Conservation (phyloP, 495 filamentous ascomycete genomes). For the Hypoxylon crocopeplum region DNA sequence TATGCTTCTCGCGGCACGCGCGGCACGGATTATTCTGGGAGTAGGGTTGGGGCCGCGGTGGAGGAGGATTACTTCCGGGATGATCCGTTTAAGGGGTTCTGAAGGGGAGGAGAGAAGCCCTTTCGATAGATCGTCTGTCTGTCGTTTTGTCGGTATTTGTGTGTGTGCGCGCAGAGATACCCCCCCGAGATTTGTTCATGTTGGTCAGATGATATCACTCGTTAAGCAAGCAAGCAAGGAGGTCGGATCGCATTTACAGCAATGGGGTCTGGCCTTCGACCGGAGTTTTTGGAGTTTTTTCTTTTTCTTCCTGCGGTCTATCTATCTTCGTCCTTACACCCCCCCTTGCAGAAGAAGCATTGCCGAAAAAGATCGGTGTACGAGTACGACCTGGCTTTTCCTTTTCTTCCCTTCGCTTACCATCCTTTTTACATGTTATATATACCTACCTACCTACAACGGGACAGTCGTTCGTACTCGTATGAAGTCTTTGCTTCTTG, state of each 20-base stretch:
- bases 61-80: slow-evolving; percentile 56
- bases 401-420: slow-evolving; percentile 16
- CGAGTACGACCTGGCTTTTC: slow-evolving; percentile 29
- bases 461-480: slow-evolving; percentile 7
- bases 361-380: slow-evolving; percentile 31
- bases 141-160: background rate
- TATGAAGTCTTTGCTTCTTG: slow-evolving; percentile 11
- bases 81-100: slow-evolving; percentile 59
- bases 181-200: slow-evolving; percentile 21
- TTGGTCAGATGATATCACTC: slow-evolving; percentile 8
- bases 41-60: slow-evolving; percentile 33
- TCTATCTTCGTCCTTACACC: background rate
- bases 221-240: slow-evolving; percentile 16
- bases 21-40: slow-evolving; percentile 46
- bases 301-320: slow-evolving; percentile 1
- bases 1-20: slow-evolving; percentile 53
- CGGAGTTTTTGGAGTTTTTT: slow-evolving; percentile 21
- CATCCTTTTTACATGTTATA: no score
- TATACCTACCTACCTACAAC: slow-evolving; percentile 1
- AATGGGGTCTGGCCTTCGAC: slow-evolving; percentile 1
- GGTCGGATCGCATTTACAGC: background rate
- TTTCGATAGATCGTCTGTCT: background rate
- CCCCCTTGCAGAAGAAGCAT: slow-evolving; percentile 3
- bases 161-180: slow-evolving; percentile 22
- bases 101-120: no score